phyloP scores from a whole-genome alignment of 495 filamentous ascomycete species.

The Neurospora terricola region DNA sequence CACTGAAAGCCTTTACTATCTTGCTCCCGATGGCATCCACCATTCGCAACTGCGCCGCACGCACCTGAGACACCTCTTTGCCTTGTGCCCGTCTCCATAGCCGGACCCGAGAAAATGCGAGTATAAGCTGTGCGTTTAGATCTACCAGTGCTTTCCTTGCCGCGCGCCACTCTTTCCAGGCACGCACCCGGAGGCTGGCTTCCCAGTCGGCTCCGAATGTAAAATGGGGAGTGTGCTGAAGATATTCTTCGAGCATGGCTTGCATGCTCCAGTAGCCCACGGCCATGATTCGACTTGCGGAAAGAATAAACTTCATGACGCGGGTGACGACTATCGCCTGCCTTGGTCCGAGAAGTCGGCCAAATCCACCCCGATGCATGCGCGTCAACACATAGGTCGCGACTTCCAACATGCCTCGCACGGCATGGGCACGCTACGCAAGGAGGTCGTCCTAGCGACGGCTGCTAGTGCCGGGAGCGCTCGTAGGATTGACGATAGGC shows the following conservation, averaged over 20 bases:
- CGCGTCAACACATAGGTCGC: neutral
- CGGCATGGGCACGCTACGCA: neutral
- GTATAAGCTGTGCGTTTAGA: neutral
- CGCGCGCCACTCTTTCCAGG: neutral
- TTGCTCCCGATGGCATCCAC: neutral
- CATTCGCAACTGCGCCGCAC: neutral
- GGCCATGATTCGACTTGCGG: neutral
- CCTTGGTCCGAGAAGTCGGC: neutral
- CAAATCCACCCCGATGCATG: neutral
- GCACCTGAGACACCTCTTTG: neutral
- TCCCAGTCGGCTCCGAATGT: neutral
- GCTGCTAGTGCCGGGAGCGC: constrained; percentile 12
- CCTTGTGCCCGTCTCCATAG: neutral
- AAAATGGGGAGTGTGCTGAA: neutral
- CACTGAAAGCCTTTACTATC: neutral
- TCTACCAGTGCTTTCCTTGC: neutral
- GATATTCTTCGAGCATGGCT: neutral
- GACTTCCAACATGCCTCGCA: neutral
- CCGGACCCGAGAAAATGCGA: neutral
- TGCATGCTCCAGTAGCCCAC: neutral
- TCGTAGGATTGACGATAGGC: neutral
- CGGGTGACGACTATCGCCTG: neutral
- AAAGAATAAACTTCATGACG: neutral
- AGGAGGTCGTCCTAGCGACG: constrained; percentile 4
- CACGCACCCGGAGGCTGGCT: neutral